Percentiles rank a stretch among this genome's conserved stretches.
Conservation (phyloP, 257 asterid genomes). For the Lycium ferocissimum region DNA sequence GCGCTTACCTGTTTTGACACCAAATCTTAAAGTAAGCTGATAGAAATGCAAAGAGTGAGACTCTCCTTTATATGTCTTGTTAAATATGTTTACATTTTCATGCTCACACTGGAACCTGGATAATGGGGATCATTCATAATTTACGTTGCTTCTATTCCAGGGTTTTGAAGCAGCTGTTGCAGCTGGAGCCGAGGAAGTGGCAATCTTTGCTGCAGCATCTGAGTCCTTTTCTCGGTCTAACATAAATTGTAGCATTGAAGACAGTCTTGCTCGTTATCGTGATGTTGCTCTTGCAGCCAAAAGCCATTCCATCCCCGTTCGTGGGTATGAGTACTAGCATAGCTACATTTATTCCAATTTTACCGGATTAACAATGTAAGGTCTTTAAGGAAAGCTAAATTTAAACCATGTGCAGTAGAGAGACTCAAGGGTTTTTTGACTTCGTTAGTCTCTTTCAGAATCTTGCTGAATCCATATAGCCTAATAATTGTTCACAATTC, state of each 20-base stretch:
- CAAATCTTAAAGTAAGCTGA: slow-evolving; percentile 76
- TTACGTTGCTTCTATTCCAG: slow-evolving; percentile 46
- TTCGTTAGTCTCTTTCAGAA: not conserved
- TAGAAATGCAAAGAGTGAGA: slow-evolving; percentile 3
- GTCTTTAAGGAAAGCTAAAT: not conserved
- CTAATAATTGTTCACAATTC: not conserved
- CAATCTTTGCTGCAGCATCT: slow-evolving; percentile 92
- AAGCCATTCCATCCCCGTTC: slow-evolving; percentile 67
- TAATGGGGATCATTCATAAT: not conserved
- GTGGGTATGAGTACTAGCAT: slow-evolving; percentile 66
- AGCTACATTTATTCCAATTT: slow-evolving; percentile 3
- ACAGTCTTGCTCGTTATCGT: slow-evolving; percentile 77
- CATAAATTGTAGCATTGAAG: slow-evolving; percentile 82
- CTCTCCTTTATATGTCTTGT: not conserved
- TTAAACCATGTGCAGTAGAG: not conserved
- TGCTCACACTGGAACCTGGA: not conserved
- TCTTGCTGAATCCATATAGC: not conserved
- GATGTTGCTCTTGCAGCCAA: slow-evolving; percentile 82
- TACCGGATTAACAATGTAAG: not conserved
- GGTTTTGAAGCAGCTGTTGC: slow-evolving; percentile 87
- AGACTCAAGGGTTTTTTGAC: slow-evolving; percentile 6
- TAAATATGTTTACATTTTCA: not conserved
- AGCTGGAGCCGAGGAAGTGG: slow-evolving; percentile 94
- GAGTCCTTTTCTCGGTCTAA: slow-evolving; percentile 87
- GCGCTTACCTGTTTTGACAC: slow-evolving; percentile 85